These are phyloP conservation scores for Ophiostoma sp. DNA, from an alignment of 2,329 filamentous ascomycete genomes.

Conservation along the genomic window DNA sequence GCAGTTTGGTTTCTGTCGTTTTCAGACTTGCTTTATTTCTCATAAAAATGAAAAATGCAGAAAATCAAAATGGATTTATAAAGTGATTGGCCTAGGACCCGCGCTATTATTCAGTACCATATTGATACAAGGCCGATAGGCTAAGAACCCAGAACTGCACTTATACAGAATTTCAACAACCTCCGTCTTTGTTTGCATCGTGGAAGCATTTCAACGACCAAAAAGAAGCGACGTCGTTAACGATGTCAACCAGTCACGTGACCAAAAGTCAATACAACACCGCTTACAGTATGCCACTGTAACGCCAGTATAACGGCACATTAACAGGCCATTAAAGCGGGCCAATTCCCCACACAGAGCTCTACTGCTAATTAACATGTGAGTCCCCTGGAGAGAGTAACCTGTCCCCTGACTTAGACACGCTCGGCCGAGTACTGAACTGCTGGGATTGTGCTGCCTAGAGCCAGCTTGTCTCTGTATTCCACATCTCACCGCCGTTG, in stretches of 20 bases:
- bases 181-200: not conserved
- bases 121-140: no score
- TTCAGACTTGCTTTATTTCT: no score
- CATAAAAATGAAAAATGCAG: no score
- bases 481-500: not conserved
- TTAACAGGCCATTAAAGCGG: slow-evolving; percentile 1
- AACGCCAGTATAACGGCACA: not conserved
- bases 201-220: no score
- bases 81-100: no score
- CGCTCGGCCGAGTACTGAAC: not conserved
- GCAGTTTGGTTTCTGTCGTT: no score
- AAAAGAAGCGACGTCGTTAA: not conserved
- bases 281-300: not conserved
- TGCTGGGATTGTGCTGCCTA: not conserved
- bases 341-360: not conserved
- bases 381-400: slow-evolving; percentile 4
- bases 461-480: not conserved
- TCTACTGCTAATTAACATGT: not conserved
- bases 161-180: no score
- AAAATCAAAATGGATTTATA: no score
- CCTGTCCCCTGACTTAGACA: not conserved
- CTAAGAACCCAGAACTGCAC: no score
- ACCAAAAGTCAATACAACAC: not conserved
- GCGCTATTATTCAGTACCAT: no score
- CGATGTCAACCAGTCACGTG: not conserved